These are phyloP conservation scores for Thalia dealbata DNA, from an alignment of 176 grass and related monocot species.

Conservation along the genomic window DNA sequence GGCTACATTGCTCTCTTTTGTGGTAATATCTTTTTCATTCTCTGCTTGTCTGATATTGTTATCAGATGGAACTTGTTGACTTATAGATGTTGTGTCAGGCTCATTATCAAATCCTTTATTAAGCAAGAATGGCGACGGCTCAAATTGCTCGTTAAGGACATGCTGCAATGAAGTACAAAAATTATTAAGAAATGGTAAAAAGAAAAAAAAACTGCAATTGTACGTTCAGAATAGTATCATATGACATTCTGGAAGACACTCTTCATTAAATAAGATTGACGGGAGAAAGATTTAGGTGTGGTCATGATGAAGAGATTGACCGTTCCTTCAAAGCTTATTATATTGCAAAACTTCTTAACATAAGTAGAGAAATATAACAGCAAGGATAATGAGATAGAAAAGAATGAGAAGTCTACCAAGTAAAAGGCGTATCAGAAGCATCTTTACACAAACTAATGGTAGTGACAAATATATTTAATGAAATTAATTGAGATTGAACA, in stretches of 20 bases:
- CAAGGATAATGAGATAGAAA: neutral
- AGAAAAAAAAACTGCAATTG: neutral
- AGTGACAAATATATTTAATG: too few species aligned
- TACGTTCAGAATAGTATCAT: too few species aligned
- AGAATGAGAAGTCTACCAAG: neutral
- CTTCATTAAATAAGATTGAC: neutral
- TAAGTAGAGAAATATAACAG: neutral
- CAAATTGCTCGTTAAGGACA: slow-evolving; percentile 22
- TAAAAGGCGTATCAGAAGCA: neutral
- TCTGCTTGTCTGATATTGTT: slow-evolving; percentile 9
- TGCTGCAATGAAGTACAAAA: slow-evolving; percentile 24
- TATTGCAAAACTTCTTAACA: neutral
- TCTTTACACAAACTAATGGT: neutral
- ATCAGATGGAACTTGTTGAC: slow-evolving; percentile 12
- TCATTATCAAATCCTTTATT: slow-evolving; percentile 23
- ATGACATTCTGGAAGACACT: too few species aligned
- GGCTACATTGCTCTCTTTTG: slow-evolving; percentile 25
- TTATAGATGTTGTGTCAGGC: slow-evolving; percentile 7
- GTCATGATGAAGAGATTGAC: neutral
- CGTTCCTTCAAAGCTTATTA: too few species aligned
- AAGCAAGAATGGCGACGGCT: slow-evolving; percentile 24
- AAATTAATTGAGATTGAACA: too few species aligned
- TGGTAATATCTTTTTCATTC: slow-evolving; percentile 21
- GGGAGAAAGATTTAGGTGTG: neutral
- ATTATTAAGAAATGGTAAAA: neutral